Conservation (phyloP, 2,329 filamentous ascomycete genomes). For the Penicillium sp. region DNA sequence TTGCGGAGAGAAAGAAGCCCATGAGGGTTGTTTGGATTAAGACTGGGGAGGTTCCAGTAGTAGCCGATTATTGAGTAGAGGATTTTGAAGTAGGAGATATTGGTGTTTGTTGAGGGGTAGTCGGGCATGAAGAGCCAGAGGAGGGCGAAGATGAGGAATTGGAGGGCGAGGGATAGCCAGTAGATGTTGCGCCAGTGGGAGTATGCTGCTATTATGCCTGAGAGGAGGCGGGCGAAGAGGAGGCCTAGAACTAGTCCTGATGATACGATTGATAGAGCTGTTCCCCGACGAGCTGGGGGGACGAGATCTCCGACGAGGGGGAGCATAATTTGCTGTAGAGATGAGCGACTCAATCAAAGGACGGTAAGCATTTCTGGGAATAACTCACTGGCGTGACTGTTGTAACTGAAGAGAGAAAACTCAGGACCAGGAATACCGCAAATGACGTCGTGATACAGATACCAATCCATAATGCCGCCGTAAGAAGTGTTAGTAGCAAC, state of each 20-base stretch:
- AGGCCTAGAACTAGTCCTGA: conserved; percentile 73
- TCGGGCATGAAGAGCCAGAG: conserved; percentile 75
- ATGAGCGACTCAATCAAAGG: not conserved
- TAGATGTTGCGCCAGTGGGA: conserved; percentile 73
- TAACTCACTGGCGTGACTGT: conserved; percentile 65
- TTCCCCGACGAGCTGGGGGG: conserved; percentile 63
- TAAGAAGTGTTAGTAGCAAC: conserved; percentile 62
- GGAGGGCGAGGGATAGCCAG: conserved; percentile 70
- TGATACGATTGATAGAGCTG: conserved; percentile 68
- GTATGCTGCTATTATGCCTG: conserved; percentile 70
- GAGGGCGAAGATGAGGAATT: conserved; percentile 61
- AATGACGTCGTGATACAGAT: conserved; percentile 67
- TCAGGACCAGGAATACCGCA: conserved; percentile 62
- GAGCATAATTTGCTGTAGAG: conserved; percentile 62
- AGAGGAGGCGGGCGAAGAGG: conserved; percentile 69
- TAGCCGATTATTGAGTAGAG: conserved; percentile 63
- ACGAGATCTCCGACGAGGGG: conserved; percentile 76
- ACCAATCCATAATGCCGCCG: conserved; percentile 64
- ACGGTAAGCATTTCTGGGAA: no score
- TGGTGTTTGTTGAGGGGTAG: conserved; percentile 70
- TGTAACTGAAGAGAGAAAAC: conserved; percentile 69
- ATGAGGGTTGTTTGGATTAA: conserved; percentile 68
- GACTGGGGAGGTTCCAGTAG: conserved; percentile 61
- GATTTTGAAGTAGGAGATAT: conserved; percentile 62
- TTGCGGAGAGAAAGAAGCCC: conserved; percentile 58